Evolutionary conservation across 2,329 filamentous ascomycete genomes (phyloP).

Genomic region (Fusarium sp.): DNA sequence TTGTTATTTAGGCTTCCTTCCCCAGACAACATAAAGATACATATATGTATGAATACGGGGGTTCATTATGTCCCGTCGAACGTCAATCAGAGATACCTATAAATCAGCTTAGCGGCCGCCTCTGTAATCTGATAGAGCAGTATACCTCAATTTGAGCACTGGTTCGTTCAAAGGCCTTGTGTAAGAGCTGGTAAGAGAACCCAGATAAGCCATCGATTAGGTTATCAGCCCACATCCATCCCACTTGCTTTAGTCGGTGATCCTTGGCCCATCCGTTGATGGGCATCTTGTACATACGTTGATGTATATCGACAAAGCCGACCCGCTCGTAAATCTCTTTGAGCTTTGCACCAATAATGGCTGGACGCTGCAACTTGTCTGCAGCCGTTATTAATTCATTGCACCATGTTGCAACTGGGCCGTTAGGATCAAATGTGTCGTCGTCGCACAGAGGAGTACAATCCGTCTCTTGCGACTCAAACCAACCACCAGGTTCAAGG

Average conservation of each 20-base stretch:
- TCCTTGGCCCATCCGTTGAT: conserved; percentile 65
- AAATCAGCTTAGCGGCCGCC: neutral
- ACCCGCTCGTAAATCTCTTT: conserved; percentile 57
- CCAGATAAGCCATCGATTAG: conserved; percentile 52
- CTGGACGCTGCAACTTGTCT: conserved; percentile 53
- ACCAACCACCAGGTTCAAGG: conserved; percentile 64
- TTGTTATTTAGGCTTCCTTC: conserved; percentile 57
- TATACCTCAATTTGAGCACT: conserved; percentile 62
- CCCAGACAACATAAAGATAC: conserved; percentile 61
- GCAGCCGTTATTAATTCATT: conserved; percentile 55
- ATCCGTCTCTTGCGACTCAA: conserved; percentile 64
- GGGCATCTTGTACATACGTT: conserved; percentile 64
- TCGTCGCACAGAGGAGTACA: conserved; percentile 57
- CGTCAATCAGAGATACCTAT: conserved; percentile 61
- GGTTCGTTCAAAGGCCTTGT: conserved; percentile 54
- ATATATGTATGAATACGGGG: conserved; percentile 60
- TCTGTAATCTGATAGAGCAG: neutral
- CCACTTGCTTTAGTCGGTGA: conserved; percentile 55
- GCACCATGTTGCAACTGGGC: conserved; percentile 55
- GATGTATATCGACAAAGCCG: conserved; percentile 66
- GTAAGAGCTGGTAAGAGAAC: conserved; percentile 55
- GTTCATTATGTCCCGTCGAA: conserved; percentile 60
- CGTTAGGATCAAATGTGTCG: conserved; percentile 53
- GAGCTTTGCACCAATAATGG: conserved; percentile 50
- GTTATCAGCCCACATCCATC: conserved; percentile 58